Evolutionary conservation across 768 basidiomycete species (phyloP), one percentile per base, ranked within the genome.

Genomic region (Postia placenta): DNA sequence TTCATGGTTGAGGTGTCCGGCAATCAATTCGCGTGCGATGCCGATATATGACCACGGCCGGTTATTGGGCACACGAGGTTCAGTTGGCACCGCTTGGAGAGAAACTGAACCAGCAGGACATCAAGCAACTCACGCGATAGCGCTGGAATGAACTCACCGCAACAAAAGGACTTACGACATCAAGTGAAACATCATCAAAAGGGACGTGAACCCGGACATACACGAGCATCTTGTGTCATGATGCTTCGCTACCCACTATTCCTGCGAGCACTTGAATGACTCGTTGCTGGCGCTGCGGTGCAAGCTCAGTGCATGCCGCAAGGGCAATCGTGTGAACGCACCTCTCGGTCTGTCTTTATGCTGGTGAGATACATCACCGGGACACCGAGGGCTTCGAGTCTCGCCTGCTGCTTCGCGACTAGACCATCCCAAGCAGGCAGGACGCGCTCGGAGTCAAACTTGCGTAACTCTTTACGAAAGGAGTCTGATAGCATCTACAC

Each of bases 401-500:
- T 67, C 0, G 68, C 60, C 64, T 92, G 89, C 62, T 92, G 90
- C 56, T 77, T 79, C 43, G 76, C 67, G 17, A 83, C 64, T n/a
- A 92, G 71, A 17, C 76, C 78, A 58, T 88, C 88, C 87, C 88
- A 92, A 7, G 86, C 84, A 2, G 80, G 71, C 5, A 91, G 64
- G 9, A 73, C 83, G 30, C 83, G 74, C 44, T 88, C 80, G n/a
- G 57, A 57, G 60, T 91, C 89, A 60, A 90, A 90, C 53, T 72
- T 76, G 33, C 63, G 67, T 30, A 91, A 62, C 52, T 89, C 88
- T 55, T 71, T 78, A 51, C 75, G 78, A 66, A 83, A 82, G 20
- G 76, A 74, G 42, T 76, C 75, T 42, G 77, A 74, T 56, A 91
- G 67, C 73, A 74, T 80, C 90, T 92, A 63, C 44, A 42, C 41